phyloP scores from a whole-genome alignment of 176 grass and related monocot genomes.

The Carex pumila region DNA sequence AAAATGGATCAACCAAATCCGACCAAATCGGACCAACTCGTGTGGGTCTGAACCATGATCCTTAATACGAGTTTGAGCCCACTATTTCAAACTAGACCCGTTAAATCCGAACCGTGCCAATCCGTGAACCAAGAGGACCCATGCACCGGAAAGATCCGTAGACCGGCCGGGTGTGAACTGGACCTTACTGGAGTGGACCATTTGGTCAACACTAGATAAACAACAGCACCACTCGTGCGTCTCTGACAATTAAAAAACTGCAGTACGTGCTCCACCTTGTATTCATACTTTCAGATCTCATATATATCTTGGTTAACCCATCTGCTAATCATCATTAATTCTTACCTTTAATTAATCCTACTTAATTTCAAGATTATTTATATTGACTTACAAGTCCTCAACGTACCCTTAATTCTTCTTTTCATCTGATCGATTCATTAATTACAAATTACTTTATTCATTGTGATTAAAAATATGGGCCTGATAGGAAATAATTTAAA shows the following conservation, averaged over 20 bases:
- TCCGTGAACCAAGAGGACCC: too few relatives aligned
- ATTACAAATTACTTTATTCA: background rate
- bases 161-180: too few relatives aligned
- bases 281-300: background rate
- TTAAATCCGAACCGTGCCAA: too few relatives aligned
- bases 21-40: too few relatives aligned
- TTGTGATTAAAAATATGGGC: background rate
- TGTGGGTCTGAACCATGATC: too few relatives aligned
- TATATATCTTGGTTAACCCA: background rate
- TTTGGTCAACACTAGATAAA: too few relatives aligned
- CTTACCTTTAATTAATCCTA: background rate
- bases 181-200: too few relatives aligned
- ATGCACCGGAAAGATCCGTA: too few relatives aligned
- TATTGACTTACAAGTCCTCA: background rate
- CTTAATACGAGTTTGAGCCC: too few relatives aligned
- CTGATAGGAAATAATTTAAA: background rate
- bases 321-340: constrained; percentile 4
- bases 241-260: background rate
- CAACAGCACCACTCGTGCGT: background rate
- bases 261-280: background rate
- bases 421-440: too few relatives aligned
- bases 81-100: too few relatives aligned
- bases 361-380: background rate
- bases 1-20: too few relatives aligned
- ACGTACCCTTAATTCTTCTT: background rate